Conservation (phyloP, 1,139 yeast species). For the Geotrichum candidum region DNA sequence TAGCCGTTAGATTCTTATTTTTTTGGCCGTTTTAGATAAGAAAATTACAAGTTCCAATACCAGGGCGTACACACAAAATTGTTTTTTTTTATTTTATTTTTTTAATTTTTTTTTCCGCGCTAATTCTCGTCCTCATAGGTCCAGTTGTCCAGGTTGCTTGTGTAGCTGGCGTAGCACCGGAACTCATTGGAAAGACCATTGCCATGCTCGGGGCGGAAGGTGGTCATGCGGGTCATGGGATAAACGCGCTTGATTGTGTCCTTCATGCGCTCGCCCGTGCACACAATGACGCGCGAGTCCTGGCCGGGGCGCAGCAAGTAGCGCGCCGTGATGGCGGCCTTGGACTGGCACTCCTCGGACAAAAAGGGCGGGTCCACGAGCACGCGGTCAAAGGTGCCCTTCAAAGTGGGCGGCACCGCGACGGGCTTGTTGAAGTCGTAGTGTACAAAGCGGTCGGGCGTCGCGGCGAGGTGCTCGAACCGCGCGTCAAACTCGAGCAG, state of each 20-base stretch:
- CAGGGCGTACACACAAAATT: too few species aligned
- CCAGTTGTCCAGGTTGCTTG: slow-evolving; percentile 46
- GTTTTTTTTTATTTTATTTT: too few species aligned
- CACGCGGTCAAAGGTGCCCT: slow-evolving; percentile 63
- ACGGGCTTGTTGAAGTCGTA: slow-evolving; percentile 74
- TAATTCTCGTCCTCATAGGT: slow-evolving; percentile 12
- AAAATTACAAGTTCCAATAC: too few species aligned
- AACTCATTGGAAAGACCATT: slow-evolving; percentile 86
- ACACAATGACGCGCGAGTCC: slow-evolving; percentile 44
- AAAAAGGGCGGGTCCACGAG: slow-evolving; percentile 86
- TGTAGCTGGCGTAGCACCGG: slow-evolving; percentile 75
- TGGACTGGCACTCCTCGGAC: slow-evolving; percentile 72
- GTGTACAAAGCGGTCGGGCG: slow-evolving; percentile 51
- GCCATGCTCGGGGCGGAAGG: slow-evolving; percentile 71
- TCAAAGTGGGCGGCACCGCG: slow-evolving; percentile 51
- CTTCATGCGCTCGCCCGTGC: slow-evolving; percentile 87
- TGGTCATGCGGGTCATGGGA: slow-evolving; percentile 58
- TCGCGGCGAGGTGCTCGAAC: slow-evolving; percentile 65
- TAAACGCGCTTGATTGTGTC: slow-evolving; percentile 54
- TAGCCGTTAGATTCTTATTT: too few species aligned
- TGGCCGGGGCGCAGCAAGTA: slow-evolving; percentile 42
- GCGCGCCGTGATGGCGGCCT: slow-evolving; percentile 62
- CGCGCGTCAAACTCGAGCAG: slow-evolving; percentile 73
- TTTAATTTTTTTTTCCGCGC: too few species aligned
- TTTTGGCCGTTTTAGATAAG: too few species aligned